Evolutionary conservation across 176 grass and related monocot species (phyloP), one percentile per base, ranked within the genome.

Genomic region (Lolium rigidum): DNA sequence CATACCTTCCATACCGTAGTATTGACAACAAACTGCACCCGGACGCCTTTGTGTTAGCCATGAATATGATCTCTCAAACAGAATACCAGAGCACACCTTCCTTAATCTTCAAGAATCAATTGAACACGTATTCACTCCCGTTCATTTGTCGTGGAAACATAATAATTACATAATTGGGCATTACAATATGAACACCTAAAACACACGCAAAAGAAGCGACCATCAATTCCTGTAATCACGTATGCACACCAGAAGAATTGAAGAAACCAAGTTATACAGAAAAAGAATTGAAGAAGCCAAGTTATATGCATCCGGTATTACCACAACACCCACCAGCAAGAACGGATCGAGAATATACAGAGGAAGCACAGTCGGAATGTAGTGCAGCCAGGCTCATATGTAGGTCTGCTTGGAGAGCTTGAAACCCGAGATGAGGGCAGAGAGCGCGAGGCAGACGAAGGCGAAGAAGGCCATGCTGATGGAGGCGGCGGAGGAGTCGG

Each of bases 391-490:
- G 14, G 75, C 4, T 83, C 84, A 90, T 16, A 98, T 91, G 54
- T 96, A 94, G 6, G 90, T 85, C 63, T 96, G 93, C 68, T 89
- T 99, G 78, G 90, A 87, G 55, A 99, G 39, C 70, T 88, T 95
- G 86, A 92, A 99, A 39, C 97, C 97, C 1, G 97, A 99, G 67
- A 94, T 37, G 16, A 99, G 74, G 26, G 97, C 88, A 5, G 92
- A 92, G 57, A 92, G 70, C 0, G 94, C 97, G 43, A 99, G 90
- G 20, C 91, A 91, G 20, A 99, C 9, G 73, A 96, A 99, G 35
- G 97, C 94, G 9, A 96, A 84, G 82, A 99, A 99, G 2, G 94
- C 88, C 94, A 99, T 96, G 92, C 97, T 93, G 72, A 99, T 96
- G 14, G 97, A 92, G 26, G 94, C 97, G 8, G 92, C 74, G 15